phyloP scores from a whole-genome alignment of 139 green algal genomes.

The Parachlorella kessleri region DNA sequence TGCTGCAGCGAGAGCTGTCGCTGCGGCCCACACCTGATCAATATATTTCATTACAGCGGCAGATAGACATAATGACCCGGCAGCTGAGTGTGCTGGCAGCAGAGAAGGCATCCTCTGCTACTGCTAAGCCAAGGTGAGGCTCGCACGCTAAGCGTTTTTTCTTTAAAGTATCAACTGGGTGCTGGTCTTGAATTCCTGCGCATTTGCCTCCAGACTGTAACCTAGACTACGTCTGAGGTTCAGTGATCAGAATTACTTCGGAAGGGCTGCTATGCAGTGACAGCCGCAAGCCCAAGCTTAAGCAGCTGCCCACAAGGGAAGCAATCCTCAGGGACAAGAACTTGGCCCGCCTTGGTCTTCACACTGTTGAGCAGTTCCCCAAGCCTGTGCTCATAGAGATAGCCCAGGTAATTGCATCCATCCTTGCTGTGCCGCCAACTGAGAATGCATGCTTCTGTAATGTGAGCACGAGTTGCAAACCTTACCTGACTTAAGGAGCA shows the following conservation, averaged over 20 bases:
- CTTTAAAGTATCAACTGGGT: no score
- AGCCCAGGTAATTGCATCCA: neutral
- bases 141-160: no score
- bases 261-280: no score
- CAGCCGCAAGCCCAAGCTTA: neutral
- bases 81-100: slow-evolving; percentile 35
- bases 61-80: slow-evolving; percentile 73
- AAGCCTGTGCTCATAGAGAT: slow-evolving; percentile 9
- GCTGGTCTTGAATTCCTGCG: no score
- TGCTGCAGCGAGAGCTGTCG: slow-evolving; percentile 2
- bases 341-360: slow-evolving; percentile 65
- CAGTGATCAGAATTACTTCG: no score
- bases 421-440: no score
- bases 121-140: no score
- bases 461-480: no score
- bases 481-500: no score
- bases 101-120: slow-evolving; percentile 9
- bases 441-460: no score
- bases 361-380: slow-evolving; percentile 55
- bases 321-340: slow-evolving; percentile 64
- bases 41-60: slow-evolving; percentile 45
- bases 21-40: slow-evolving; percentile 25
- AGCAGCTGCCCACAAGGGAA: slow-evolving; percentile 50
- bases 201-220: no score
- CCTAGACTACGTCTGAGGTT: no score